phyloP scores from a whole-genome alignment of 371 early-diverging fungal genomes.

The Mortierella sp. region DNA sequence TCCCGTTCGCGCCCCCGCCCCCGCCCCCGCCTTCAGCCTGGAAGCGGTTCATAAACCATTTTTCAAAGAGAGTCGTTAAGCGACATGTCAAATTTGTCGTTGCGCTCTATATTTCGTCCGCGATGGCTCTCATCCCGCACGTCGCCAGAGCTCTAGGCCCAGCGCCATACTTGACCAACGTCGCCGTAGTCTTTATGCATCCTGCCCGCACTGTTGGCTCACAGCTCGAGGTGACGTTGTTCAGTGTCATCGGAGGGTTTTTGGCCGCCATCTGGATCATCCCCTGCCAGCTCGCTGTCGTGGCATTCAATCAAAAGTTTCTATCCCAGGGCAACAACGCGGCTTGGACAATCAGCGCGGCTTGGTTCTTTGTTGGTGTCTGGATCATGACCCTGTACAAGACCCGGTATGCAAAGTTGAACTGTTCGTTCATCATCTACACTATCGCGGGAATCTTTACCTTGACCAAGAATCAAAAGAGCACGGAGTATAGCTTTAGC shows the following conservation, averaged over 20 bases:
- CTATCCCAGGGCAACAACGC: slow-evolving; percentile 22
- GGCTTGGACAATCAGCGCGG: slow-evolving; percentile 39
- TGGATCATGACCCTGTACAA: slow-evolving; percentile 46
- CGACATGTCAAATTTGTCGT: slow-evolving; percentile 65
- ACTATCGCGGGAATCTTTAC: slow-evolving; percentile 32
- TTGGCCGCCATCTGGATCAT: slow-evolving; percentile 56
- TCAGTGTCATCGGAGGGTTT: slow-evolving; percentile 56
- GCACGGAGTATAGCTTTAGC: slow-evolving; percentile 10
- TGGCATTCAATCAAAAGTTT: slow-evolving; percentile 52
- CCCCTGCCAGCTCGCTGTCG: slow-evolving; percentile 53
- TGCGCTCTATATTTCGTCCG: slow-evolving; percentile 60
- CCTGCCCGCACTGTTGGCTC: slow-evolving; percentile 65
- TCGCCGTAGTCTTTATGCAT: slow-evolving; percentile 61
- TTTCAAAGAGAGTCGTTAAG: slow-evolving; percentile 64
- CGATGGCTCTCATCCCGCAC: slow-evolving; percentile 59
- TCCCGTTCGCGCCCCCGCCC: slow-evolving; percentile 41
- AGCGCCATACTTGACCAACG: slow-evolving; percentile 57
- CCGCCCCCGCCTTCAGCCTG: slow-evolving; percentile 39
- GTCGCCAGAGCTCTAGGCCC: slow-evolving; percentile 56
- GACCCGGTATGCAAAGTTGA: slow-evolving; percentile 45
- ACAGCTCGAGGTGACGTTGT: slow-evolving; percentile 61
- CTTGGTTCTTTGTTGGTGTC: slow-evolving; percentile 46
- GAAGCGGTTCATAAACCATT: slow-evolving; percentile 36
- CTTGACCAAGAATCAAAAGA: slow-evolving; percentile 11
- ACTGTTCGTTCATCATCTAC: slow-evolving; percentile 31